Evolutionary conservation across 1,139 yeast genomes (phyloP).

Genomic region (Yamadazyma membranifaciens): DNA sequence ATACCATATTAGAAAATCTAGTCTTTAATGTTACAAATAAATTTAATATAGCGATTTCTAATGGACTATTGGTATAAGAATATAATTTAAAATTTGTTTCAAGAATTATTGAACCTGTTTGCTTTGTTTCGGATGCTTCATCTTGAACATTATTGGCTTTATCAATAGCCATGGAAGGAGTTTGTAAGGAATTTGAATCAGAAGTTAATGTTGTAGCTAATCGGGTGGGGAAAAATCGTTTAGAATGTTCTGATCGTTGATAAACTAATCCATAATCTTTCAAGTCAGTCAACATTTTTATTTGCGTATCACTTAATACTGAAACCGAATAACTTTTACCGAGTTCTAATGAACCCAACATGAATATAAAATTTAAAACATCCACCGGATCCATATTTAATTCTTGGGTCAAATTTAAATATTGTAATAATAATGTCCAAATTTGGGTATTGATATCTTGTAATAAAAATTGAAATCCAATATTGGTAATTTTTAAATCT

Average conservation of each 20-base stretch:
- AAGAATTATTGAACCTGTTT: constrained; percentile 72
- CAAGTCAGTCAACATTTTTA: constrained; percentile 83
- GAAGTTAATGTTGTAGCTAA: constrained; percentile 89
- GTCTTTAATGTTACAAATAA: constrained; percentile 82
- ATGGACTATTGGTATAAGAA: constrained; percentile 92
- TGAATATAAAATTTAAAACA: constrained; percentile 87
- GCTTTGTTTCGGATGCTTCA: constrained; percentile 17
- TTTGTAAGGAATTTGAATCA: constrained; percentile 66
- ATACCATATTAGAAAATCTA: constrained; percentile 86
- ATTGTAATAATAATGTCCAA: constrained; percentile 88
- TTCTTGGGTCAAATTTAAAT: constrained; percentile 79
- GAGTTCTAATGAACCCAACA: constrained; percentile 86
- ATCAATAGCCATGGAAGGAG: constrained; percentile 62
- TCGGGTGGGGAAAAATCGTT: constrained; percentile 84
- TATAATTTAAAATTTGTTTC: constrained; percentile 93
- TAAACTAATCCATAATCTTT: constrained; percentile 91
- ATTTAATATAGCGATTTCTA: constrained; percentile 90
- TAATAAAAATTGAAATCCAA: constrained; percentile 88
- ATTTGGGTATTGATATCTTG: constrained; percentile 94
- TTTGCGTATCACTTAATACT: constrained; percentile 76
- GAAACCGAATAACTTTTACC: constrained; percentile 81
- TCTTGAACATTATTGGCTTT: constrained; percentile 13
- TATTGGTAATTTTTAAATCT: constrained; percentile 72
- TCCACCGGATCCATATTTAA: constrained; percentile 95
- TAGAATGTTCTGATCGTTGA: constrained; percentile 60